phyloP scores from a whole-genome alignment of 2,329 filamentous ascomycete genomes.

The Curvularia sp. region DNA sequence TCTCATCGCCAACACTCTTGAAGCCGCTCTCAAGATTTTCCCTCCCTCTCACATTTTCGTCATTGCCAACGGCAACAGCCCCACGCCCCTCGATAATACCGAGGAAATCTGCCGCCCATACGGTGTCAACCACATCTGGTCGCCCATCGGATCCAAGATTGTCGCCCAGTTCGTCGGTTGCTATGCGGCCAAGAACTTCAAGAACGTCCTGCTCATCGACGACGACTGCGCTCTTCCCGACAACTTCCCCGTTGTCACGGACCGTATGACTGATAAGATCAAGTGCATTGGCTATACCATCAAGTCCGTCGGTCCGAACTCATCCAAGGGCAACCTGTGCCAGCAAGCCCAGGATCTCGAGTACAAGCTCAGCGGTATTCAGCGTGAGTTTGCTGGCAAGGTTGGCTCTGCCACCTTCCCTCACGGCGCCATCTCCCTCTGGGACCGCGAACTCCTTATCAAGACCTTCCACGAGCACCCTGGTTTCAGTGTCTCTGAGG shows the following conservation, averaged over 20 bases:
- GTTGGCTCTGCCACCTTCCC: slow-evolving; percentile 59
- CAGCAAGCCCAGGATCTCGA: slow-evolving; percentile 60
- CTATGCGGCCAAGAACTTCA: slow-evolving; percentile 24
- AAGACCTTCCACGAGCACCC: slow-evolving; percentile 58
- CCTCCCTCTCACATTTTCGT: slow-evolving; percentile 25
- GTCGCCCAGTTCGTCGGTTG: slow-evolving; percentile 26
- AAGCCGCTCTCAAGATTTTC: slow-evolving; percentile 26
- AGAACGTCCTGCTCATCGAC: slow-evolving; percentile 26
- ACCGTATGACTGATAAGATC: slow-evolving; percentile 16
- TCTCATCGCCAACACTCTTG: slow-evolving; percentile 21
- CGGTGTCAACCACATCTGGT: slow-evolving; percentile 25
- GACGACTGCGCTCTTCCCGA: slow-evolving; percentile 25
- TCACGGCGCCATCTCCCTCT: slow-evolving; percentile 60
- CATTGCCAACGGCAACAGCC: slow-evolving; percentile 24
- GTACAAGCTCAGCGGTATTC: slow-evolving; percentile 59
- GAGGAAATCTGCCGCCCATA: slow-evolving; percentile 25
- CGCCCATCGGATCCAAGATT: slow-evolving; percentile 25
- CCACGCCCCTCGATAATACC: slow-evolving; percentile 25
- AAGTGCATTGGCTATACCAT: slow-evolving; percentile 59
- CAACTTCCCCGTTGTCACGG: slow-evolving; percentile 25
- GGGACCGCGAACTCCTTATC: slow-evolving; percentile 56
- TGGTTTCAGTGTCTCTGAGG: slow-evolving; percentile 59
- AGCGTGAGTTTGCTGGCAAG: slow-evolving; percentile 54
- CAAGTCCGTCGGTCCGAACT: slow-evolving; percentile 52
- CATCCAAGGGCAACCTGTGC: slow-evolving; percentile 39